phyloP scores from a whole-genome alignment of 208 protist species.

The Leishmania gerbilli region DNA sequence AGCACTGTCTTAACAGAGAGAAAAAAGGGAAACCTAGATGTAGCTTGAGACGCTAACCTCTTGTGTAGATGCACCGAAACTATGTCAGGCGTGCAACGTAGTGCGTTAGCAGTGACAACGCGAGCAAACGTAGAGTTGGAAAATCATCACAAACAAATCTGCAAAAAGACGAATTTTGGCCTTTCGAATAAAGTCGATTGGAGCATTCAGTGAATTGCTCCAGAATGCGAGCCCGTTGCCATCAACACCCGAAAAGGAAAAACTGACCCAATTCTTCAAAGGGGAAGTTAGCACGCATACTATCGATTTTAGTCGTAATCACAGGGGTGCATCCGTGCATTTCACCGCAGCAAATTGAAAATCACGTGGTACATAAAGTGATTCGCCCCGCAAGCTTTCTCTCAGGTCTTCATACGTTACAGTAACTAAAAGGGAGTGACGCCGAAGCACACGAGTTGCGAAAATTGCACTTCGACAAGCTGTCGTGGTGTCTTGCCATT shows the following conservation, averaged over 20 bases:
- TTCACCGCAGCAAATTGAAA: background rate
- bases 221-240: background rate
- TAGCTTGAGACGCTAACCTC: background rate
- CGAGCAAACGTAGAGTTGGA: background rate
- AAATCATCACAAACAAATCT: background rate
- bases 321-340: background rate
- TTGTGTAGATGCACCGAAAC: background rate
- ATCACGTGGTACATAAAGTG: background rate
- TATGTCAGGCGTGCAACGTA: background rate
- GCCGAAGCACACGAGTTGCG: background rate
- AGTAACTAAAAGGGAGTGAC: background rate
- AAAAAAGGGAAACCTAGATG: background rate
- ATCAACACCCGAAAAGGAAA: background rate
- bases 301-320: no score
- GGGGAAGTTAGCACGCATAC: background rate
- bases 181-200: background rate
- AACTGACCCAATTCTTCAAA: no score
- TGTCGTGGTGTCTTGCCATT: background rate
- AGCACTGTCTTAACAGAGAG: background rate
- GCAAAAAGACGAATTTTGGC: background rate
- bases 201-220: background rate
- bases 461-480: background rate
- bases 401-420: background rate
- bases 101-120: no score
- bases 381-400: background rate